Evolutionary conservation across 202 grass and related monocot species (phyloP).

Genomic region (Schoenoplectus triqueter): DNA sequence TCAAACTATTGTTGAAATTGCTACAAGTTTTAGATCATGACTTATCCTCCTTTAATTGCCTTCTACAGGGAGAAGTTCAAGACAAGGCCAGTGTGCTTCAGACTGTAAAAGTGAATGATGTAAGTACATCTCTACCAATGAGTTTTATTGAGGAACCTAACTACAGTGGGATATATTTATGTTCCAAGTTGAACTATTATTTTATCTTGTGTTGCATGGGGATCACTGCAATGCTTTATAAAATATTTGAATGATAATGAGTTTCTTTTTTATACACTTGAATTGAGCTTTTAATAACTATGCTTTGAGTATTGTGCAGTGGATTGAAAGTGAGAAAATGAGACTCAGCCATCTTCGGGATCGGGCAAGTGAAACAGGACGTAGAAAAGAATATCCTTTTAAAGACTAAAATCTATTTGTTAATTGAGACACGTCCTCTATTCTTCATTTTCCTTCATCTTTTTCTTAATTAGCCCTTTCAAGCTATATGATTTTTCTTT

Average conservation of each 20-base stretch:
- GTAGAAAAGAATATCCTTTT: conserved; percentile 99
- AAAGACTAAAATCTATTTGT: conserved; percentile 21
- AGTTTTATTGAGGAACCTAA: conserved; percentile 29
- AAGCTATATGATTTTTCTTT: background rate
- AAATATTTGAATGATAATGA: conserved; percentile 5
- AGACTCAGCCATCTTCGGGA: conserved; percentile 94
- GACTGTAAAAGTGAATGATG: conserved; percentile 91
- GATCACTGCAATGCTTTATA: background rate
- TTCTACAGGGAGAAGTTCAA: conserved; percentile 92
- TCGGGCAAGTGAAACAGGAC: conserved; percentile 96
- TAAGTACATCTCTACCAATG: conserved; percentile 45
- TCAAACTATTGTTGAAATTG: background rate
- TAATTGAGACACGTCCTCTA: background rate
- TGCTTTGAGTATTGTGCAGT: conserved; percentile 56
- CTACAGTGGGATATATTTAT: conserved; percentile 17
- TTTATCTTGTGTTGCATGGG: conserved; percentile 10
- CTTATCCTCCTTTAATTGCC: conserved; percentile 38
- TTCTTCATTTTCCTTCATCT: background rate
- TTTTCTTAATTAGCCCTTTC: background rate
- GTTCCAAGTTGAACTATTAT: conserved; percentile 28
- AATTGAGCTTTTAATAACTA: conserved; percentile 7
- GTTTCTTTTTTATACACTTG: background rate
- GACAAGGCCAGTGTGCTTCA: conserved; percentile 90
- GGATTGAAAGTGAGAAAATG: conserved; percentile 96
- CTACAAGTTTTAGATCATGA: conserved; percentile 1